phyloP scores from a whole-genome alignment of 495 filamentous ascomycete genomes.

The Xylaria castorea region DNA sequence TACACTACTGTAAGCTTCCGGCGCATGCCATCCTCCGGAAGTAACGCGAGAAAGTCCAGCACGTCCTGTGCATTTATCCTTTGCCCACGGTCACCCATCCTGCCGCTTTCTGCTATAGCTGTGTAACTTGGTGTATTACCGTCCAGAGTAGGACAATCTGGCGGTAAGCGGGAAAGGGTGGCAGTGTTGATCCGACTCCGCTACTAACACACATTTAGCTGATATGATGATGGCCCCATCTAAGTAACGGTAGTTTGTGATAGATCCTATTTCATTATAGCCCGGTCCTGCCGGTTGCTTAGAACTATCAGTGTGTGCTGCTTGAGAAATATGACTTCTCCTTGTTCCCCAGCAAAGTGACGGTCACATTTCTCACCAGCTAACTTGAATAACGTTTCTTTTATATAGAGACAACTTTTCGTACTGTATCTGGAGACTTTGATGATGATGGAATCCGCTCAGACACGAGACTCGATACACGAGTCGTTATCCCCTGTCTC shows the following conservation, averaged over 20 bases:
- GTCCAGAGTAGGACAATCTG: no score
- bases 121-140: no score
- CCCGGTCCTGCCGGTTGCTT: no score
- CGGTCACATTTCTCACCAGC: neutral
- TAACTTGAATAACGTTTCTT: neutral
- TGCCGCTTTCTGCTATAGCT: no score
- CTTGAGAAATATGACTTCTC: neutral
- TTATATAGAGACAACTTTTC: neutral
- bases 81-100: no score
- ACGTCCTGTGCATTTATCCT: no score
- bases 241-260: neutral
- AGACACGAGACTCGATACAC: neutral
- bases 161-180: no score
- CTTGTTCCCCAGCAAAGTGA: neutral
- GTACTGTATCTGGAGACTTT: neutral
- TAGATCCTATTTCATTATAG: no score
- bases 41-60: no score
- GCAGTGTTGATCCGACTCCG: neutral
- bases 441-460: neutral
- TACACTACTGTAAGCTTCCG: no score
- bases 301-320: neutral
- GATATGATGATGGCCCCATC: neutral
- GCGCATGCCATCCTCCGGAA: no score
- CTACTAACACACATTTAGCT: neutral
- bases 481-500: constrained; percentile 1